Evolutionary conservation across 768 basidiomycete species (phyloP), one percentile per base, ranked within the genome.

Genomic region (Myochromella boudieri): DNA sequence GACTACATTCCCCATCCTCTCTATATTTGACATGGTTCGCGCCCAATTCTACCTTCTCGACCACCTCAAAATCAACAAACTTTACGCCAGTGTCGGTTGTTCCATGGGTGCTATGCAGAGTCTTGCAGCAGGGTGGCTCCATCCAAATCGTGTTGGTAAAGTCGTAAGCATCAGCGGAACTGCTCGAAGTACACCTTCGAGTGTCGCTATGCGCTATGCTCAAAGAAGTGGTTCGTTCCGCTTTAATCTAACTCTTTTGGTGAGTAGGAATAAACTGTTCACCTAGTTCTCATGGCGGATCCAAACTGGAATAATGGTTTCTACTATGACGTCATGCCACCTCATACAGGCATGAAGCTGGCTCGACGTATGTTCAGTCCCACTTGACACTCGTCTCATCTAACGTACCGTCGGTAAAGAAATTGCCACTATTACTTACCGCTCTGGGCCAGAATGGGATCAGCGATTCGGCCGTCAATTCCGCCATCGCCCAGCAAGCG

Each of bases 51-150:
- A 72, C 34, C 71, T 99, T 5, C 70, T 99, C 21, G 92, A 97
- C 59, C 78, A 86, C 56, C 76, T 99, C 4, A 85, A 84, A 7
- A 82, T 99, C 47, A 68, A 89, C 9, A 86, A 81, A 57, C 74
- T 99, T 3, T 95, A 95, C 62, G 97, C 97, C 26, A 91, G 85
- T 47, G 92, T 98, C 1, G 97, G 97, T 1, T 85, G 81, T 39
- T 94, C 91, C 12, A 98, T 99, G 97, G 97, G 97, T 18, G 97
- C 83, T 1, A 97, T 98, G 95, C 92, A 93, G 68, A 95, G 92
- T 68, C 76, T 99, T 10, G 95, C 94, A 25, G 84, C 94, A n/a
- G 97, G 84, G 1, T 95, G 94, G 84, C 72, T 98, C 17, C 83
- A 84, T 59, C 95, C 97, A 3, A 78, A 91, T 25, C 78, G 95